phyloP scores from a whole-genome alignment of 2,329 filamentous ascomycete species.

The Neobulgaria alba region DNA sequence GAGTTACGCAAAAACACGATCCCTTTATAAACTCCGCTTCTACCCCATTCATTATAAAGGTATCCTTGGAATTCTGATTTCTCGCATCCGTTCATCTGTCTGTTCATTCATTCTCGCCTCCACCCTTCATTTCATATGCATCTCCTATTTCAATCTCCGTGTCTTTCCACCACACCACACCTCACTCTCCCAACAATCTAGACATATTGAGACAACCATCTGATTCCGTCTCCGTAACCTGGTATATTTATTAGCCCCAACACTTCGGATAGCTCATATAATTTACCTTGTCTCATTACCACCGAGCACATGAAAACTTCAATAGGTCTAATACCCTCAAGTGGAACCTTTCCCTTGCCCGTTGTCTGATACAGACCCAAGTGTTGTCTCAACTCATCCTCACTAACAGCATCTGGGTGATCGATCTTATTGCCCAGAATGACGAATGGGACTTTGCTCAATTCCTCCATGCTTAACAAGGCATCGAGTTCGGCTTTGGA shows the following conservation, averaged over 20 bases:
- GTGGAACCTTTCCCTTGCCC: slow-evolving; percentile 86
- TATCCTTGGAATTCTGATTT: too few species aligned
- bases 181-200: too few species aligned
- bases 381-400: slow-evolving; percentile 89
- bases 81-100: too few species aligned
- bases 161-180: too few species aligned
- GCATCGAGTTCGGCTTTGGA: slow-evolving; percentile 96
- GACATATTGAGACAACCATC: slow-evolving; percentile 89
- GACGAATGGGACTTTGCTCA: slow-evolving; percentile 90
- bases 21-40: too few species aligned
- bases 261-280: too few species aligned
- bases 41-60: too few species aligned
- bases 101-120: too few species aligned
- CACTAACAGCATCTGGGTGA: slow-evolving; percentile 87
- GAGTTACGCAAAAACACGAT: too few species aligned
- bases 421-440: slow-evolving; percentile 99
- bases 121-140: too few species aligned
- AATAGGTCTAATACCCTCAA: slow-evolving; percentile 88
- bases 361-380: slow-evolving; percentile 94
- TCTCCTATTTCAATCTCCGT: too few species aligned
- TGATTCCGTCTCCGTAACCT: slow-evolving; percentile 83
- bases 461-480: slow-evolving; percentile 92
- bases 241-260: too few species aligned
- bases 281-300: slow-evolving; percentile 89
- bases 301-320: slow-evolving; percentile 99